Evolutionary conservation across 345 rosid genomes (phyloP).

Genomic region (Streptanthus diversifolius): DNA sequence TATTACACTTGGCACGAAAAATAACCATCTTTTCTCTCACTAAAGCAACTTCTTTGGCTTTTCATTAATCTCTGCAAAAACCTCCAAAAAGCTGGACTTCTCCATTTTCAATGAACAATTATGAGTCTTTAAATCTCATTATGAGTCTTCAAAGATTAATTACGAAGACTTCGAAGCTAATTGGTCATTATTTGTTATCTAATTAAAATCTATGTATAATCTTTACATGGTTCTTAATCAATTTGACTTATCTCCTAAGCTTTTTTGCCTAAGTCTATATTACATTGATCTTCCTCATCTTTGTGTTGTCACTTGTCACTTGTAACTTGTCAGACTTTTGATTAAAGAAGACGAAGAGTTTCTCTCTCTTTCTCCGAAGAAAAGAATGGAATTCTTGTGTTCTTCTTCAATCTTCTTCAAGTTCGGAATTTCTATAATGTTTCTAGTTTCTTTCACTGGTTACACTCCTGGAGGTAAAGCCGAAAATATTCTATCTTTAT

Average conservation of each 20-base stretch:
- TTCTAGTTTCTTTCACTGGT: constrained; percentile 53
- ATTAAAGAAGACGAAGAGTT: background rate
- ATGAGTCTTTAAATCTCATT: constrained; percentile 4
- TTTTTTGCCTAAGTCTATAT: background rate
- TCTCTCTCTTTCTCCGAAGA: background rate
- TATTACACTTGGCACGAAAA: constrained; percentile 36
- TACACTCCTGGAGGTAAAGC: constrained; percentile 58
- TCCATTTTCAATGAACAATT: constrained; percentile 28
- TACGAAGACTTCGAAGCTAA: constrained; percentile 10
- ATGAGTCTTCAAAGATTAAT: constrained; percentile 14
- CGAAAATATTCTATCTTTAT: constrained; percentile 11
- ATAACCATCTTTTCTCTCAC: constrained; percentile 4
- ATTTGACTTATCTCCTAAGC: constrained; percentile 4
- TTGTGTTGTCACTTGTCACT: constrained; percentile 9
- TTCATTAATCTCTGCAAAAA: constrained; percentile 5
- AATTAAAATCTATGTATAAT: background rate
- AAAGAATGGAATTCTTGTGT: constrained; percentile 31
- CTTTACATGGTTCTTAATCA: constrained; percentile 7
- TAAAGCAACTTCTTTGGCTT: constrained; percentile 21
- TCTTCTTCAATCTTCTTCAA: constrained; percentile 31
- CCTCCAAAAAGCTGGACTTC: constrained; percentile 29
- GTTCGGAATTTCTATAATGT: constrained; percentile 15
- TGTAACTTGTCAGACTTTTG: constrained; percentile 12
- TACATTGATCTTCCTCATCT: constrained; percentile 25
- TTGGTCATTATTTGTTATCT: constrained; percentile 13